phyloP scores from a whole-genome alignment of 148 eudicot genomes.

The Bassia scoparia region DNA sequence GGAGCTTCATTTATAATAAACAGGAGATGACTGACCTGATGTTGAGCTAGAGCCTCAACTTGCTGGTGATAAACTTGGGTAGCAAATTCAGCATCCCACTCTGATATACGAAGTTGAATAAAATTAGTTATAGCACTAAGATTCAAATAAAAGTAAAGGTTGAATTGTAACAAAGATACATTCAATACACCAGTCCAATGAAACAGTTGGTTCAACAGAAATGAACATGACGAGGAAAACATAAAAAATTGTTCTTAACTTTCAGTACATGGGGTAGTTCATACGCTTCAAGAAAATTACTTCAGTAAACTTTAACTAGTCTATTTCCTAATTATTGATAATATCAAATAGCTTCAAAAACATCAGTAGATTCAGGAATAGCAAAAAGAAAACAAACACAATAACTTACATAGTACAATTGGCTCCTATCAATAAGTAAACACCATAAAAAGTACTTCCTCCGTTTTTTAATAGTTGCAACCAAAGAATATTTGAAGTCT shows the following conservation, averaged over 20 bases:
- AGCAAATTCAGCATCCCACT: slow-evolving; percentile 97
- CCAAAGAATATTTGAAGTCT: too few relatives aligned
- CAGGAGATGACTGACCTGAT: slow-evolving; percentile 55
- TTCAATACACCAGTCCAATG: not conserved
- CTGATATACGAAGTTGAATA: slow-evolving; percentile 35
- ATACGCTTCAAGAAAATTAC: not conserved
- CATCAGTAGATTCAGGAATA: too few relatives aligned
- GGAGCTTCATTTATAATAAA: not conserved
- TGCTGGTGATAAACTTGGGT: slow-evolving; percentile 88
- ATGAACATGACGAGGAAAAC: not conserved
- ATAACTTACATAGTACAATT: not conserved
- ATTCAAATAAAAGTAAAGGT: not conserved
- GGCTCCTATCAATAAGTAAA: not conserved
- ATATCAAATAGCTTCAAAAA: not conserved
- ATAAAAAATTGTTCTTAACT: not conserved
- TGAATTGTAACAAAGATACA: not conserved
- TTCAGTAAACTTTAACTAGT: not conserved
- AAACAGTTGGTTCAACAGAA: not conserved
- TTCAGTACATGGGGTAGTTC: not conserved
- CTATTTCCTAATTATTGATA: not conserved
- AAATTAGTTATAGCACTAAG: not conserved
- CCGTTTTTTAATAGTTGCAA: too few relatives aligned
- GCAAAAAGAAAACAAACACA: not conserved
- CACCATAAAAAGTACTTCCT: too few relatives aligned
- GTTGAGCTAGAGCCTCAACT: slow-evolving; percentile 88